Evolutionary conservation across 768 basidiomycete species (phyloP).

Genomic region (Boletus fagicola): DNA sequence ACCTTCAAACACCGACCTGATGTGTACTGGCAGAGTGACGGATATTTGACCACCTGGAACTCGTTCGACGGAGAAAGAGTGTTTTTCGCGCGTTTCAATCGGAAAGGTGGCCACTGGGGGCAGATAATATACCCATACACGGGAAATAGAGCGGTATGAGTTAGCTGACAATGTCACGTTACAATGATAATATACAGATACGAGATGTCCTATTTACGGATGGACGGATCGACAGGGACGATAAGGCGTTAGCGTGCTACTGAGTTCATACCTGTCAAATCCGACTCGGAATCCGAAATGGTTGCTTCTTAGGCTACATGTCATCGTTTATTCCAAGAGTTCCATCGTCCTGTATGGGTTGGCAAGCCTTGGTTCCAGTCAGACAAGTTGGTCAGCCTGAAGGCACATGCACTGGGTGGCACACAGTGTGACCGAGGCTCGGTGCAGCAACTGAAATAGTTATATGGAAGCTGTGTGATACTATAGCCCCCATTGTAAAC

Average conservation of each 20-base stretch:
- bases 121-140: background rate
- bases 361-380: background rate
- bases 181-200: background rate
- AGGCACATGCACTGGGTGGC: no score
- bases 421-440: no score
- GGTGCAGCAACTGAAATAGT: background rate
- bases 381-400: background rate
- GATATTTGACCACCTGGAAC: background rate
- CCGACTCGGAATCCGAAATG: background rate
- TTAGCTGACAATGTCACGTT: background rate
- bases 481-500: fast-evolving
- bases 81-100: background rate
- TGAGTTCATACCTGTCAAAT: background rate
- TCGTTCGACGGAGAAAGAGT: background rate
- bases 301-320: background rate
- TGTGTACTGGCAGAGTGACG: background rate
- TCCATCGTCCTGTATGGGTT: background rate
- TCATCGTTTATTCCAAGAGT: background rate
- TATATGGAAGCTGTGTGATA: background rate
- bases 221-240: background rate
- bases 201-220: background rate
- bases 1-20: background rate
- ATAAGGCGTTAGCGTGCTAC: background rate
- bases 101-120: background rate
- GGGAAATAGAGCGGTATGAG: background rate